These are phyloP conservation scores for Auriculariales sp. DNA, from an alignment of 768 basidiomycete species.

Conservation along the genomic window DNA sequence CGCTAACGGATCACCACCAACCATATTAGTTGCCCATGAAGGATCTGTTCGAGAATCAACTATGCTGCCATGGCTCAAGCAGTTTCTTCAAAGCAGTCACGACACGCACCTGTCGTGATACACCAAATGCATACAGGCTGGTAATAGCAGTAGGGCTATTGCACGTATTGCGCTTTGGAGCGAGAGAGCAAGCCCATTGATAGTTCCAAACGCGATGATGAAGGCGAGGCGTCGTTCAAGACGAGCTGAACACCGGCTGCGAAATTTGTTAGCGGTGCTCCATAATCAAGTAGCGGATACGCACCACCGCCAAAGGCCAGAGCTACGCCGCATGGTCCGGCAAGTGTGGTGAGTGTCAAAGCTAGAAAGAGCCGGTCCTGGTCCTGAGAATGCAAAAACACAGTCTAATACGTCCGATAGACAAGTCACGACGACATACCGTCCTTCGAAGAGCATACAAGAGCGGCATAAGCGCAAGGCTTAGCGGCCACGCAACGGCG, in stretches of 20 bases:
- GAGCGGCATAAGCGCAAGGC: background rate
- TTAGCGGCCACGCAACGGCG: background rate
- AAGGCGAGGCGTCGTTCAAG: constrained; percentile 4
- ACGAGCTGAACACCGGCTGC: constrained; percentile 4
- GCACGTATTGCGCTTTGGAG: constrained; percentile 1
- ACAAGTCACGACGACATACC: background rate
- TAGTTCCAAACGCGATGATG: constrained; percentile 1
- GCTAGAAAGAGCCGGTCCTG: background rate
- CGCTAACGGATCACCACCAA: background rate
- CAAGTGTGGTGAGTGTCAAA: background rate
- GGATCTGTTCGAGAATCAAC: background rate
- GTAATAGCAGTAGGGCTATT: background rate
- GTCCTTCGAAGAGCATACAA: constrained; percentile 1
- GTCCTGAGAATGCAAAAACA: background rate
- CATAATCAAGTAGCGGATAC: background rate
- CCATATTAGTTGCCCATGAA: background rate
- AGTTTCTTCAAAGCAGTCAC: background rate
- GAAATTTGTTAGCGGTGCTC: background rate
- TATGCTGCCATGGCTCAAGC: background rate
- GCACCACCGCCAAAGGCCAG: background rate
- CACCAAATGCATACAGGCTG: background rate
- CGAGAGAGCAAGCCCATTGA: constrained; percentile 4
- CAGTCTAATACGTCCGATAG: background rate
- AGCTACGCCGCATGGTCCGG: background rate
- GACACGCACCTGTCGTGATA: too few relatives aligned